A percentile compares a stretch with the other conserved stretches of the same genome.
These are phyloP conservation scores for Fusarium oxysporum DNA, from an alignment of 2,329 filamentous ascomycete genomes.

Conservation along the genomic window DNA sequence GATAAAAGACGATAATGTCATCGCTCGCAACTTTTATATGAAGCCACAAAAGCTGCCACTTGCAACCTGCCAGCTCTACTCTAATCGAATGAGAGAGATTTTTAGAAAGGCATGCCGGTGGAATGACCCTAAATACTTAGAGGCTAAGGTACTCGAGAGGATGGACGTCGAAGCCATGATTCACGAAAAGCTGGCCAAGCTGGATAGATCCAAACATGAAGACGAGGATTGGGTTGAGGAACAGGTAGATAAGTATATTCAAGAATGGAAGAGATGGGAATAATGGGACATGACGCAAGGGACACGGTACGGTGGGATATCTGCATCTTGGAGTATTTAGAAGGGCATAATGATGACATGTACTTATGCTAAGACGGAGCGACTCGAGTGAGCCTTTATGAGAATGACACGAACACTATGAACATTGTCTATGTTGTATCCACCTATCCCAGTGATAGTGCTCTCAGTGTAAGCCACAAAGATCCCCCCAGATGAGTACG, in stretches of 20 bases:
- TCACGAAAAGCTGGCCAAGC: constrained; percentile 62
- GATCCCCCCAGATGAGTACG: neutral
- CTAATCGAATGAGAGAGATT: constrained; percentile 78
- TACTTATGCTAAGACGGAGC: constrained; percentile 34
- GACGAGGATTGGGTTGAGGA: constrained; percentile 55
- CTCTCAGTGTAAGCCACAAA: neutral
- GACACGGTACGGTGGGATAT: constrained; percentile 5
- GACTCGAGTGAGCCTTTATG: constrained; percentile 30
- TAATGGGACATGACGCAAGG: constrained; percentile 47
- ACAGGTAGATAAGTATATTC: constrained; percentile 61
- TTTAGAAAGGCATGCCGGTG: constrained; percentile 75
- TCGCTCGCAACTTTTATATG: constrained; percentile 75
- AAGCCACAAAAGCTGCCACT: constrained; percentile 66
- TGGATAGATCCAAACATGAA: constrained; percentile 52
- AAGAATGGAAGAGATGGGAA: constrained; percentile 70
- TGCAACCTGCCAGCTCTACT: constrained; percentile 83
- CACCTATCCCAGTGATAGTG: neutral
- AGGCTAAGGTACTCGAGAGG: constrained; percentile 67
- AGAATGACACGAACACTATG: constrained; percentile 29
- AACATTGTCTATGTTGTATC: neutral
- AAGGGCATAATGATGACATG: constrained; percentile 35
- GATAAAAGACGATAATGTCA: constrained; percentile 61
- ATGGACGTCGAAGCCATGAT: constrained; percentile 70
- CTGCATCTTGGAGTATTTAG: constrained; percentile 37
- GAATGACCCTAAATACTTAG: constrained; percentile 75